Conservation (phyloP, 345 rosid genomes). For the Crucihimalaya himalaica region DNA sequence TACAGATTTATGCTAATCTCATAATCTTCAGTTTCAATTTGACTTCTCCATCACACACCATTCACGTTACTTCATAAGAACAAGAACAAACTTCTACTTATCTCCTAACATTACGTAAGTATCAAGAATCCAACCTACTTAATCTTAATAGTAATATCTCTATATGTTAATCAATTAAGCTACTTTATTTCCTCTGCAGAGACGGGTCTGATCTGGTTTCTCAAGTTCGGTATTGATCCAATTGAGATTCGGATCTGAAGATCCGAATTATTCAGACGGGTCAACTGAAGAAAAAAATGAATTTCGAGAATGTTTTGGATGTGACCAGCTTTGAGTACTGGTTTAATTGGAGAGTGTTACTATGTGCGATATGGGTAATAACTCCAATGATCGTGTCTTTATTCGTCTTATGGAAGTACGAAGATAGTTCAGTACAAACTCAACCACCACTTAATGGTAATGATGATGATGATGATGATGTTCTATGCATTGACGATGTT, state of each 20-base stretch:
- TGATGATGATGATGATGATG: background rate
- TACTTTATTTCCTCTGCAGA: background rate
- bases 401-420: slow-evolving; percentile 52
- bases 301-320: slow-evolving; percentile 24
- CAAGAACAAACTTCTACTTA: background rate
- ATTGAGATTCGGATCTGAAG: slow-evolving; percentile 25
- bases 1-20: slow-evolving; percentile 2
- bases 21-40: slow-evolving; percentile 28
- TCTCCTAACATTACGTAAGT: slow-evolving; percentile 24
- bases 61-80: background rate
- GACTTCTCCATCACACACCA: slow-evolving; percentile 29
- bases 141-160: background rate
- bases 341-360: slow-evolving; percentile 71
- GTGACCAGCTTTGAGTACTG: slow-evolving; percentile 54
- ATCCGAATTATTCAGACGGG: slow-evolving; percentile 30
- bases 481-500: slow-evolving; percentile 42
- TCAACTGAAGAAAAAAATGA: slow-evolving; percentile 23
- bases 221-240: slow-evolving; percentile 22
- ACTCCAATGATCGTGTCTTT: slow-evolving; percentile 45
- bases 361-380: slow-evolving; percentile 61
- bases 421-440: slow-evolving; percentile 38
- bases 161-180: background rate
- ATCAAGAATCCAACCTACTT: background rate
- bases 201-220: background rate
- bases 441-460: slow-evolving; percentile 34